Conservation (phyloP, 148 eudicot genomes). For the Nepenthes mirabilis region DNA sequence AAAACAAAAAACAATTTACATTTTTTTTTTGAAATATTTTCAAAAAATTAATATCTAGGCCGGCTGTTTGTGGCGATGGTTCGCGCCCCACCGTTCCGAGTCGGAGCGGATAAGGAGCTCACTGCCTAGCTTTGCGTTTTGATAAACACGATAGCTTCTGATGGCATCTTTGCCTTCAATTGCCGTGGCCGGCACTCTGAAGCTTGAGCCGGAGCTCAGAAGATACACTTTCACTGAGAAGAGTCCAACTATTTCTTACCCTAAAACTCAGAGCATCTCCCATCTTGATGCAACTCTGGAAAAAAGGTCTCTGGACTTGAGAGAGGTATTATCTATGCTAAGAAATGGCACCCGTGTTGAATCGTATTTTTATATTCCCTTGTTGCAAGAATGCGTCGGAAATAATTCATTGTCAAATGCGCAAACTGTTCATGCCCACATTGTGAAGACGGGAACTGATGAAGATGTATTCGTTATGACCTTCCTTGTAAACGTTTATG, state of each 20-base stretch:
- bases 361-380: slow-evolving; percentile 35
- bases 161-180: slow-evolving; percentile 63
- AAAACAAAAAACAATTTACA: too few species aligned
- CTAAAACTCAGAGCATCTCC: slow-evolving; percentile 13
- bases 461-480: slow-evolving; percentile 51
- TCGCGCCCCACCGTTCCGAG: too few species aligned
- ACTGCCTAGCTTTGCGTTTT: too few species aligned
- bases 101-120: too few species aligned
- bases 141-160: background rate
- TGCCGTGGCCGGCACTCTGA: slow-evolving; percentile 36
- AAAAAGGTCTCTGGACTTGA: slow-evolving; percentile 17
- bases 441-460: slow-evolving; percentile 42
- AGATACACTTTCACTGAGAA: slow-evolving; percentile 22
- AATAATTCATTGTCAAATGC: slow-evolving; percentile 27
- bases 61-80: too few species aligned
- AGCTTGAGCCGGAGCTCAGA: slow-evolving; percentile 42
- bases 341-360: slow-evolving; percentile 27
- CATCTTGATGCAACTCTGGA: slow-evolving; percentile 26
- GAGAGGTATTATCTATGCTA: slow-evolving; percentile 22
- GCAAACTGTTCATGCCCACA: slow-evolving; percentile 40
- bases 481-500: slow-evolving; percentile 52
- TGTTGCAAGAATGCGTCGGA: slow-evolving; percentile 46
- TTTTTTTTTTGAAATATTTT: too few species aligned
- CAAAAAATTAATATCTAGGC: too few species aligned
- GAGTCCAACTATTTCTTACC: slow-evolving; percentile 7